Evolutionary conservation across 1,139 yeast species (phyloP), one percentile per base, ranked within the genome.

Genomic region (Meyerozyma sp.): DNA sequence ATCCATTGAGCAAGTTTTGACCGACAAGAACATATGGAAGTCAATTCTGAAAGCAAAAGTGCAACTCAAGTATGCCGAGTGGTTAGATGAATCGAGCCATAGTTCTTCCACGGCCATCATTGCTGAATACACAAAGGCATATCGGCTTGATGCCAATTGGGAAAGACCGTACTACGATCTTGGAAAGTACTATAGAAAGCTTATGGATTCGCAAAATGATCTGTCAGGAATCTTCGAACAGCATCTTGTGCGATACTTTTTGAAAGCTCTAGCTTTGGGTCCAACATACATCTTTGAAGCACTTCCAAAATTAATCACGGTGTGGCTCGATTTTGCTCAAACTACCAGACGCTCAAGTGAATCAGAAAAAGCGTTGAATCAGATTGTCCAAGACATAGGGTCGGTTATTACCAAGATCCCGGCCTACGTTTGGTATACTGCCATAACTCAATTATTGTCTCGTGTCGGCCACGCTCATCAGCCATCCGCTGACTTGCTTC

Each of bases 71-170:
- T 88, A 88, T 57, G 89, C 97, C 0, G 79, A 81, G 47, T 94
- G 98, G 98, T 66, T 90, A 16, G 97, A 90, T 57, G 73, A 74
- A 40, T 87, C 97, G 0, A 93, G 90, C 42, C 94, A 89, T 58
- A 83, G 93, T 29, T 82, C 90, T 8, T 82, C 95, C 5, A 77
- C 75, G 29, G 83, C 82, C 29, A 85, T 93, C 42, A 77, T 86
- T 32, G 74, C 75, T 25, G 87, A 88, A 51, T 94, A 90, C 54
- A 68, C 66, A 27, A 70, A 76, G 11, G 81, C 94, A 0, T 73
- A 80, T 13, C 64, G 69, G 28, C 59, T 82, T n/a, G 82, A 82
- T 49, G 67, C 70, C 4, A 61, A 69, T 2, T 84, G 93, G 87
- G 95, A 87, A 46, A 84, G 84, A 51, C 88, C 94, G 0, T 84